Evolutionary conservation across 164 flowering plant species (phyloP), one percentile per base, ranked within the genome.

Genomic region (Berberis vulgaris): DNA sequence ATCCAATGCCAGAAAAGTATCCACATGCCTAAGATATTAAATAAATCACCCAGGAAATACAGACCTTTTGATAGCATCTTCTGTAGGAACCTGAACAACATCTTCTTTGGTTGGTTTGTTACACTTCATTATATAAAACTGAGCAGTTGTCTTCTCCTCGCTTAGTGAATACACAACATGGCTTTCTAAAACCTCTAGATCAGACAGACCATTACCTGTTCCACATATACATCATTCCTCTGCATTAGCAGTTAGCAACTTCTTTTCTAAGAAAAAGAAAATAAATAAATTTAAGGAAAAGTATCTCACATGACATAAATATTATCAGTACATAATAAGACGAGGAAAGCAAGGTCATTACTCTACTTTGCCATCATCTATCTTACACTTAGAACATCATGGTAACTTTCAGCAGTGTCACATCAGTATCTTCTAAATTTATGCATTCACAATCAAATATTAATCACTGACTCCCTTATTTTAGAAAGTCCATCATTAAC

Each of bases 1-100:
- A 26, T 26, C 26, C 26, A 26, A 26, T 26, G 26, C 26, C 26
- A 26, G 26, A 26, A 26, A 26, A 26, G 26, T 0, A 26, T 26
- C 26, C 26, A 26, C 26, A 26, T 26, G 26, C n/a, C n/a, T 26
- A 26, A 26, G 26, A 26, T 26, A 26, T 26, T 26, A 26, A 26
- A 26, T 26, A 26, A 26, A 26, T 26, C 26, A 26, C 26, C 26
- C 26, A 26, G 26, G 0, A 26, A 26, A 26, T 26, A 26, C 69
- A 69, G 71, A 93, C 97, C 96, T 87, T 73, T 82, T 69, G 60
- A 86, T 64, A 52, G 72, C 81, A 69, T 82, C 85, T 63, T 63
- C 69, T 11, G 87, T 79, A 46, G 96, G 84, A 73, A 84, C 70
- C 66, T 65, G 68, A 62, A 56, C 39, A 13, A 67, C 42, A 44